These are phyloP conservation scores for Penstemon barbatus DNA, from an alignment of 257 asterid species.

Conservation along the genomic window DNA sequence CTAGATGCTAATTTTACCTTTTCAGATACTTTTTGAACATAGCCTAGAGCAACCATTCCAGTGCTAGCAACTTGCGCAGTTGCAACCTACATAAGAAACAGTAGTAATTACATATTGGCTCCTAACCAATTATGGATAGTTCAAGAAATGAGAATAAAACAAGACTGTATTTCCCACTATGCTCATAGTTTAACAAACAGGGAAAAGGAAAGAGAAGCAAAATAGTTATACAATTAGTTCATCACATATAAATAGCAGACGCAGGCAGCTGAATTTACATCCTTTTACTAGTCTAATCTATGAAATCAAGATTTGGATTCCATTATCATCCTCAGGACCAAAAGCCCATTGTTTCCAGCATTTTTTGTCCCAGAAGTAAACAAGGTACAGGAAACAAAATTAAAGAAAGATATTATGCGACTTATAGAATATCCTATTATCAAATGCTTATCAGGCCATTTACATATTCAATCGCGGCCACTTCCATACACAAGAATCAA, in stretches of 20 bases:
- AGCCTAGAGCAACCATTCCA: constrained; percentile 81
- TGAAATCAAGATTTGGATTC: neutral
- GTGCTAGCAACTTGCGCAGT: constrained; percentile 96
- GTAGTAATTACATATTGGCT: neutral
- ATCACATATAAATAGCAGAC: constrained; percentile 10
- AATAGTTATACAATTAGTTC: neutral
- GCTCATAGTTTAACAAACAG: neutral
- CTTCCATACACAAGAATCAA: neutral
- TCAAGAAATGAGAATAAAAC: constrained; percentile 2
- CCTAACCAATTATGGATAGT: constrained; percentile 6
- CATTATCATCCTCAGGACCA: constrained; percentile 3
- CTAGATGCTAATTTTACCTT: constrained; percentile 14
- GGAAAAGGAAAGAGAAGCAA: neutral
- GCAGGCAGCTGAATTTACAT: neutral
- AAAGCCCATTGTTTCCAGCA: neutral
- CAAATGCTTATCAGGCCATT: neutral
- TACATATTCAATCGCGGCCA: neutral
- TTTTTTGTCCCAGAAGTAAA: neutral
- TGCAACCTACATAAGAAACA: constrained; percentile 38
- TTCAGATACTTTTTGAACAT: constrained; percentile 80
- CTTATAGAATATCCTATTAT: neutral
- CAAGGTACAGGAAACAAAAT: neutral
- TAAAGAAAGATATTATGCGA: neutral
- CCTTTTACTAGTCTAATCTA: neutral
- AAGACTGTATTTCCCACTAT: constrained; percentile 2